These are phyloP conservation scores for Elymus sibiricus DNA, from an alignment of 176 grass and related monocot genomes.

Conservation along the genomic window DNA sequence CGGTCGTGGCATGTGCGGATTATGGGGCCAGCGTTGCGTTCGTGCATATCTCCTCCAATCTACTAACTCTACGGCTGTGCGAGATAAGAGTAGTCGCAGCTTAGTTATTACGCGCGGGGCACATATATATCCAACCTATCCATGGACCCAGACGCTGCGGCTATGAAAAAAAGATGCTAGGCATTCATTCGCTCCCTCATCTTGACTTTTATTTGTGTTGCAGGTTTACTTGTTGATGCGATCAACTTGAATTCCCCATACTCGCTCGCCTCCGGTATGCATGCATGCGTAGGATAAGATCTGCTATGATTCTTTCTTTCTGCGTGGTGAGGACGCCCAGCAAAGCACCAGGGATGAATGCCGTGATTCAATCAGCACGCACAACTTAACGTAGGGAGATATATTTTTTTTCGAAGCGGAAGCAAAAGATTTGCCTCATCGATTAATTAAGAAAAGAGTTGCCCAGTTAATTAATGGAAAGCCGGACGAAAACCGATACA, in stretches of 20 bases:
- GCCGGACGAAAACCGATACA: no score
- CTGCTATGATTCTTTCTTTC: not conserved
- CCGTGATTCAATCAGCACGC: slow-evolving; percentile 23
- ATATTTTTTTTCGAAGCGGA: no score
- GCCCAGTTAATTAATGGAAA: no score
- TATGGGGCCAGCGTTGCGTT: not conserved
- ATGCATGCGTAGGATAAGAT: slow-evolving; percentile 33
- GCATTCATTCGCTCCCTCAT: slow-evolving; percentile 1
- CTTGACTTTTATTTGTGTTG: not conserved
- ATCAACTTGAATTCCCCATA: slow-evolving; percentile 16
- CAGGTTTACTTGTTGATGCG: not conserved
- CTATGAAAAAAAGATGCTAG: not conserved
- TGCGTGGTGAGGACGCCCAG: not conserved
- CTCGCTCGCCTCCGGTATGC: not conserved
- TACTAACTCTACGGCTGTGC: not conserved
- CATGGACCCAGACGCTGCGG: not conserved
- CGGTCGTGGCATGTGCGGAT: not conserved
- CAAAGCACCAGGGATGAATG: not conserved
- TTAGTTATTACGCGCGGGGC: slow-evolving; percentile 9
- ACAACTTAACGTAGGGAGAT: not conserved
- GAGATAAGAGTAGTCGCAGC: not conserved
- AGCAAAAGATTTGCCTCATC: no score
- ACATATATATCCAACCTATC: slow-evolving; percentile 13
- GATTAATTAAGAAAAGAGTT: no score
- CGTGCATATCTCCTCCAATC: slow-evolving; percentile 27